Percentiles rank a stretch among this genome's conserved stretches.
phyloP scores from a whole-genome alignment of 106 monocot genomes.

The Amphibolis antarctica region DNA sequence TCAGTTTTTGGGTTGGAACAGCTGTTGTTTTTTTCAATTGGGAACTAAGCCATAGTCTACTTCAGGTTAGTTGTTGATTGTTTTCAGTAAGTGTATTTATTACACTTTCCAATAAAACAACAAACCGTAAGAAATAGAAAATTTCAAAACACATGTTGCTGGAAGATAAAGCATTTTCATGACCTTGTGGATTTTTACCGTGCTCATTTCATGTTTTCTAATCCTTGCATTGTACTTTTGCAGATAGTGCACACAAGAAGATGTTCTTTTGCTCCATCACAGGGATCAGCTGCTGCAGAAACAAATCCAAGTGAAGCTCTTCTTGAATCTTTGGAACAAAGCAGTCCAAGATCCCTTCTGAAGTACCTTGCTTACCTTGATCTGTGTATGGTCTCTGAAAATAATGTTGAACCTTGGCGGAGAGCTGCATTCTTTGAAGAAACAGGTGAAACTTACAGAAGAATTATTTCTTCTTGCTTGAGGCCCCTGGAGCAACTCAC shows the following conservation, averaged over 20 bases:
- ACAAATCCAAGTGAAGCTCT: constrained; percentile 85
- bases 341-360: constrained; percentile 59
- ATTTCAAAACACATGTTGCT: no score
- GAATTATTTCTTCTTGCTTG: constrained; percentile 55
- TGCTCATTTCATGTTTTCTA: background rate
- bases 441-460: constrained; percentile 79
- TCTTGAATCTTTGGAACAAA: constrained; percentile 75
- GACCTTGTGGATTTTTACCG: background rate
- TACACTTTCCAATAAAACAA: background rate
- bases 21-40: constrained; percentile 56
- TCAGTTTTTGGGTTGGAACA: constrained; percentile 39
- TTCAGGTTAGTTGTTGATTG: constrained; percentile 43
- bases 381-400: constrained; percentile 65
- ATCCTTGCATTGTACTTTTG: background rate
- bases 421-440: constrained; percentile 94
- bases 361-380: constrained; percentile 90
- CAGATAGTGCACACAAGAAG: constrained; percentile 87
- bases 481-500: constrained; percentile 74
- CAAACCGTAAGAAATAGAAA: no score
- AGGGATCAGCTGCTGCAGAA: constrained; percentile 90
- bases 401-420: constrained; percentile 83
- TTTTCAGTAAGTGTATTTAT: background rate
- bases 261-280: constrained; percentile 62
- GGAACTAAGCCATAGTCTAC: constrained; percentile 79
- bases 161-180: no score